phyloP scores from a whole-genome alignment of 768 basidiomycete genomes.

The Sarcodon sp. region DNA sequence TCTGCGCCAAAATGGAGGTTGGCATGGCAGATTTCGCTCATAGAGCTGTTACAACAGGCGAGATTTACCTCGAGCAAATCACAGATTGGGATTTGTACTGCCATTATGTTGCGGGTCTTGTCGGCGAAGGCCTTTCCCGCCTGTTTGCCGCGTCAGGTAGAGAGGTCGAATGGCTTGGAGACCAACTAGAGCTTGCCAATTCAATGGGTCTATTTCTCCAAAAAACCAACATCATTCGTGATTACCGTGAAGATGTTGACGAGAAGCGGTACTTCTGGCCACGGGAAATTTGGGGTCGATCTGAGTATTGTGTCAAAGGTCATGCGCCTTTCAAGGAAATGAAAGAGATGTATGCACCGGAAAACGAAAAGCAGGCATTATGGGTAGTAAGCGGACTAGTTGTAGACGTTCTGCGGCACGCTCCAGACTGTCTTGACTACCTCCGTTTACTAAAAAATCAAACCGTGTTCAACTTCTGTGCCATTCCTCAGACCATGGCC shows the following conservation, averaged over 20 bases:
- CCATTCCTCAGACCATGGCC: conserved; percentile 91
- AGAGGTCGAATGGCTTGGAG: conserved; percentile 59
- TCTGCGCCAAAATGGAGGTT: conserved; percentile 74
- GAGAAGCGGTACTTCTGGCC: conserved; percentile 91
- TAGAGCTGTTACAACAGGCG: conserved; percentile 58
- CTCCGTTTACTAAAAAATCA: conserved; percentile 79
- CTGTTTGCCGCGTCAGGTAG: conserved; percentile 80
- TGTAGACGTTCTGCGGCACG: conserved; percentile 75
- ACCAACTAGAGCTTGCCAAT: conserved; percentile 82
- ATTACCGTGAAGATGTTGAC: conserved; percentile 85
- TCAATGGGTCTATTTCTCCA: conserved; percentile 93
- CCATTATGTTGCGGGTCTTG: conserved; percentile 96
- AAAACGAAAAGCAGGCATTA: conserved; percentile 49
- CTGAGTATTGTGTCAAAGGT: conserved; percentile 33
- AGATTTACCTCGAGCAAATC: conserved; percentile 59
- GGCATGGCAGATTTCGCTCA: conserved; percentile 97
- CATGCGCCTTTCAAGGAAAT: conserved; percentile 42
- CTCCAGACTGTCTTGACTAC: conserved; percentile 83
- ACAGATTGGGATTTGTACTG: conserved; percentile 95
- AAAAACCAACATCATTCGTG: conserved; percentile 97
- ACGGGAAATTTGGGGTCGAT: conserved; percentile 68
- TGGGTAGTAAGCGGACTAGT: conserved; percentile 86
- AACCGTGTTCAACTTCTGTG: conserved; percentile 90
- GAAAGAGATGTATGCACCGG: conserved; percentile 49
- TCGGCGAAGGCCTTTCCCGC: conserved; percentile 88